A percentile compares a stretch with the other conserved stretches of the same genome.
Conservation (phyloP, 192 early-diverging fungal genomes). For the Coemansia sp. region DNA sequence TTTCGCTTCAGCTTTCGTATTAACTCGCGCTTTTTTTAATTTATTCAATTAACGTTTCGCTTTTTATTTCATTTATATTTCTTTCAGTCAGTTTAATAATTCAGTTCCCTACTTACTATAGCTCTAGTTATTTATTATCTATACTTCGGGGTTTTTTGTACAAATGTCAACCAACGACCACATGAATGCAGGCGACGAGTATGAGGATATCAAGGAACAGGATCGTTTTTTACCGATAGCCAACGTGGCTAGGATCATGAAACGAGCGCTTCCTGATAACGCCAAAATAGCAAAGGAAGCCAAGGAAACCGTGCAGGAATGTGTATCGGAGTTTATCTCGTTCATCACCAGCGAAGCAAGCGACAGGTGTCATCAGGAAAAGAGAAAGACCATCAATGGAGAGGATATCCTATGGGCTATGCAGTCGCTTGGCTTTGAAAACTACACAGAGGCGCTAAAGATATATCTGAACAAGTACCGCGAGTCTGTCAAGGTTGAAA, state of each 20-base stretch:
- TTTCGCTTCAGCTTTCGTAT: too few relatives aligned
- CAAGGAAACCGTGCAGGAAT: slow-evolving; percentile 95
- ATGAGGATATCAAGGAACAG: slow-evolving; percentile 86
- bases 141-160: background rate
- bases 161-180: slow-evolving; percentile 45
- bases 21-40: too few relatives aligned
- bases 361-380: slow-evolving; percentile 91
- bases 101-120: background rate
- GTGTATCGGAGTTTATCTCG: slow-evolving; percentile 97
- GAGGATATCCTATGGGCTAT: slow-evolving; percentile 99
- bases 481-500: slow-evolving; percentile 59
- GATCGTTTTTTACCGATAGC: slow-evolving; percentile 96
- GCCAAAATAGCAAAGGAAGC: slow-evolving; percentile 99
- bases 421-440: slow-evolving; percentile 97
- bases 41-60: too few relatives aligned
- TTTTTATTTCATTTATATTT: too few relatives aligned
- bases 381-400: slow-evolving; percentile 97
- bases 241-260: slow-evolving; percentile 97
- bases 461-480: slow-evolving; percentile 87
- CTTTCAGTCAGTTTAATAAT: too few relatives aligned
- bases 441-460: slow-evolving; percentile 88
- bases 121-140: background rate
- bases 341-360: slow-evolving; percentile 98
- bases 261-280: slow-evolving; percentile 92
- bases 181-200: slow-evolving; percentile 32